These are phyloP conservation scores for Asterella californica DNA, from an alignment of 225 moss, liverwort and hornwort genomes.

Conservation along the genomic window DNA sequence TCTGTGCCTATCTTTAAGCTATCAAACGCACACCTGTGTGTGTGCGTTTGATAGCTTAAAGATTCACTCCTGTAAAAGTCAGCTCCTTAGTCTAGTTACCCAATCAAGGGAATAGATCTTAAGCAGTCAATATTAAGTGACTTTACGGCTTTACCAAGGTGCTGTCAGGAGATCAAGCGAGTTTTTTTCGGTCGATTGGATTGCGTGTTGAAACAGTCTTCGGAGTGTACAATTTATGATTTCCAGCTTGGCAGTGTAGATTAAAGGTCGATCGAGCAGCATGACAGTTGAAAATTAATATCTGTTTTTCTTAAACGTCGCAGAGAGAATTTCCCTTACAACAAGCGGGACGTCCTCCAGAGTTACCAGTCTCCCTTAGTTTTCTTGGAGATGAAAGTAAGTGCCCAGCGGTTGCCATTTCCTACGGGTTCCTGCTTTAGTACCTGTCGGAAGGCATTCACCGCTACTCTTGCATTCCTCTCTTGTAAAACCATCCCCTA, in stretches of 20 bases:
- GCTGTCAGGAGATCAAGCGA: no score
- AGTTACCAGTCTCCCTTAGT: constrained; percentile 88
- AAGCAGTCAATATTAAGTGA: no score
- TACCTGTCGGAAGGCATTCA: constrained; percentile 8
- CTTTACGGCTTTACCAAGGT: no score
- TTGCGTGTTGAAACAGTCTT: no score
- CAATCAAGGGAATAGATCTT: no score
- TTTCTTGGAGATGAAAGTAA: constrained; percentile 88
- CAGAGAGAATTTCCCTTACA: constrained; percentile 94
- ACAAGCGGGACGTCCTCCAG: constrained; percentile 86
- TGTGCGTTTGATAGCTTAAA: no score
- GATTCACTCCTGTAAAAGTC: no score
- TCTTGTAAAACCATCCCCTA: constrained; percentile 19
- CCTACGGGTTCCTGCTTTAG: constrained; percentile 14
- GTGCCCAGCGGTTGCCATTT: constrained; percentile 8
- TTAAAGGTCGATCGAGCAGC: background rate
- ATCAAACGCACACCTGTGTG: no score
- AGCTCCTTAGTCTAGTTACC: no score
- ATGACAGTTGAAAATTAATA: background rate
- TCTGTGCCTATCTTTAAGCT: no score
- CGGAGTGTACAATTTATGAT: background rate
- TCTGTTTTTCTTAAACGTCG: background rate
- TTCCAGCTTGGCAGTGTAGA: background rate
- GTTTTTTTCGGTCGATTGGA: no score
- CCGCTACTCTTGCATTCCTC: constrained; percentile 20